Percentiles rank a stretch among this genome's conserved stretches.
Conservation (phyloP, 805 yeast genomes). For the Debaryomyces maramus region DNA sequence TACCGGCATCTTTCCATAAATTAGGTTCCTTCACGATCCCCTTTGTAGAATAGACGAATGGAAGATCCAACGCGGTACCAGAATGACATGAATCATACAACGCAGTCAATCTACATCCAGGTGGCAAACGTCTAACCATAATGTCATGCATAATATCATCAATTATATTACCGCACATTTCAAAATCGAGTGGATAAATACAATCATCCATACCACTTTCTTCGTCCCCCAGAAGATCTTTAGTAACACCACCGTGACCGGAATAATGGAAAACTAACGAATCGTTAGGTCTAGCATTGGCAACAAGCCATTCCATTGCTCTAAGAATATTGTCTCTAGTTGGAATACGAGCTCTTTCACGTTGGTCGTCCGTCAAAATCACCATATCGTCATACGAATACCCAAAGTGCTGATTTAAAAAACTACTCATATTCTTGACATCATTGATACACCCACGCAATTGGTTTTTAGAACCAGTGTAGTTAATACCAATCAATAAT, state of each 20-base stretch:
- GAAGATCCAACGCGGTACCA: constrained; percentile 41
- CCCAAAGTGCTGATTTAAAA: constrained; percentile 30
- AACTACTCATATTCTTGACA: constrained; percentile 37
- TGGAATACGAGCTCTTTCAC: constrained; percentile 30
- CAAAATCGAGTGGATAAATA: constrained; percentile 38
- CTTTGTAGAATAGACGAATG: constrained; percentile 40
- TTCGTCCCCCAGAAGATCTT: constrained; percentile 39
- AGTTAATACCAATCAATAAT: constrained; percentile 37
- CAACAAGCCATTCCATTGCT: constrained; percentile 42
- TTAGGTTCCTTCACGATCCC: constrained; percentile 43
- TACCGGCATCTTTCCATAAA: constrained; percentile 37
- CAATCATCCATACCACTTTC: constrained; percentile 38
- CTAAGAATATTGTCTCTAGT: constrained; percentile 33
- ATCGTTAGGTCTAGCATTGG: constrained; percentile 39
- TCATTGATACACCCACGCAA: constrained; percentile 41
- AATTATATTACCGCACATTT: constrained; percentile 31
- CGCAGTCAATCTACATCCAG: constrained; percentile 40
- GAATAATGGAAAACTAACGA: constrained; percentile 40
- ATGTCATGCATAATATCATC: constrained; percentile 42
- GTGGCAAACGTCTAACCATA: constrained; percentile 37
- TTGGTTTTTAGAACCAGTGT: constrained; percentile 29
- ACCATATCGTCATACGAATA: constrained; percentile 39
- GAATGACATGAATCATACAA: constrained; percentile 42
- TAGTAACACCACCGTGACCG: constrained; percentile 41
- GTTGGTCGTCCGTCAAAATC: constrained; percentile 39